Evolutionary conservation across 2,329 filamentous ascomycete species (phyloP), one percentile per base, ranked within the genome.

Genomic region (Pseudocercospora pini-densiflorae): DNA sequence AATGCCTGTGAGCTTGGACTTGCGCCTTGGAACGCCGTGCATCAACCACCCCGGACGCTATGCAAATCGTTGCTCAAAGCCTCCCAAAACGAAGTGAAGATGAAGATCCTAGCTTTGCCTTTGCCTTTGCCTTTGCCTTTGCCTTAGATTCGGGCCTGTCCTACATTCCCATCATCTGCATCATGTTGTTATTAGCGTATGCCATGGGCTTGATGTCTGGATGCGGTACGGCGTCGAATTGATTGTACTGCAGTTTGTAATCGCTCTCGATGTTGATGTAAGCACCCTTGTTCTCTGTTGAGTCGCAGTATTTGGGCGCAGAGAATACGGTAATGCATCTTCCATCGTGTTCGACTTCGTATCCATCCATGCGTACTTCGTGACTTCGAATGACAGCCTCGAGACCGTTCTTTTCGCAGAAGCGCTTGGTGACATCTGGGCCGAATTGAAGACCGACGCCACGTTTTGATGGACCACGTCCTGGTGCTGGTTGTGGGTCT

Each of bases 331-430:
- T 99, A 74, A 99, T 97, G 79, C 95, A 99, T 74, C 89, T 90
- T 70, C 94, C 95, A 74, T 95, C 91, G 79, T 99, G 95, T 84
- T 99, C 94, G 72, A 97, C 92, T 79, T 99, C 94, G 77, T 98
- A 99, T n/a, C 95, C 95, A 67, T 95, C 94, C 95, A 99, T 99
- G 74, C 95, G 89, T 29, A 99, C 95, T 80, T 99, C 95, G 82
- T 99, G 95, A 76, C 93, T 97, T 74, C 95, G 91, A 75, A 99
- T 99, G 71, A 99, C 91, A 54, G 95, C 95, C 71, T 97, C 92
- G 47, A 99, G 86, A 0, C 92, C 92, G 80, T 99, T 99, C 81
- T 90, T 93, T 75, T 99, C 94, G 78, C 95, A 99, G 86, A 99
- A 99, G 59, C 89, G 87, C 83, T 96, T 97, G 23, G 95, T 99